A percentile compares a stretch with the other conserved stretches of the same genome.
phyloP scores from a whole-genome alignment of 225 moss, liverwort and hornwort species.

The Asterella californica region DNA sequence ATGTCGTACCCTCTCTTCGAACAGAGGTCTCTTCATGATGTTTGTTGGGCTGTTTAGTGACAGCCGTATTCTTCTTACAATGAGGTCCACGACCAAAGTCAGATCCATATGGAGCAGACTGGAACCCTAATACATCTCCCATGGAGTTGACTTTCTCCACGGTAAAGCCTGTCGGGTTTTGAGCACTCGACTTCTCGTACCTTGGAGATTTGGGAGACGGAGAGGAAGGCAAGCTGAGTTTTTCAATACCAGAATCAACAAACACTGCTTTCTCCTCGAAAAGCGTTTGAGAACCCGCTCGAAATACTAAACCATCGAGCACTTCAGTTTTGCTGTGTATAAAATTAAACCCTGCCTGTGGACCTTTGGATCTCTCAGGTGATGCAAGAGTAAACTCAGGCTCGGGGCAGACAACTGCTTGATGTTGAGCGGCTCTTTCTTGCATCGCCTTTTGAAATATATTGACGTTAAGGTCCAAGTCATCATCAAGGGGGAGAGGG shows the following conservation, averaged over 20 bases:
- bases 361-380: constrained; percentile 29
- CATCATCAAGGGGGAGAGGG: constrained; percentile 47
- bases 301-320: constrained; percentile 23
- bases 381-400: constrained; percentile 29
- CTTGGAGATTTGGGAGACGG: constrained; percentile 32
- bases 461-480: constrained; percentile 57
- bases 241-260: constrained; percentile 35
- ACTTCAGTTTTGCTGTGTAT: constrained; percentile 25
- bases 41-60: constrained; percentile 27
- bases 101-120: constrained; percentile 25
- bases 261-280: constrained; percentile 38
- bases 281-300: constrained; percentile 22
- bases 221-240: constrained; percentile 23
- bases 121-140: constrained; percentile 19
- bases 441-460: constrained; percentile 53
- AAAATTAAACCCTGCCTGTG: constrained; percentile 35
- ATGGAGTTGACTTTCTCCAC: constrained; percentile 15
- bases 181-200: constrained; percentile 19
- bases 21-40: constrained; percentile 10
- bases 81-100: constrained; percentile 24
- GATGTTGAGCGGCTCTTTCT: constrained; percentile 52
- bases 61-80: constrained; percentile 23
- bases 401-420: constrained; percentile 18
- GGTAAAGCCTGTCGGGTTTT: constrained; percentile 7
- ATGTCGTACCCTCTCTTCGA: constrained; percentile 17